These are phyloP conservation scores for Aquilaria malaccensis DNA, from an alignment of 345 rosid genomes.

Conservation along the genomic window DNA sequence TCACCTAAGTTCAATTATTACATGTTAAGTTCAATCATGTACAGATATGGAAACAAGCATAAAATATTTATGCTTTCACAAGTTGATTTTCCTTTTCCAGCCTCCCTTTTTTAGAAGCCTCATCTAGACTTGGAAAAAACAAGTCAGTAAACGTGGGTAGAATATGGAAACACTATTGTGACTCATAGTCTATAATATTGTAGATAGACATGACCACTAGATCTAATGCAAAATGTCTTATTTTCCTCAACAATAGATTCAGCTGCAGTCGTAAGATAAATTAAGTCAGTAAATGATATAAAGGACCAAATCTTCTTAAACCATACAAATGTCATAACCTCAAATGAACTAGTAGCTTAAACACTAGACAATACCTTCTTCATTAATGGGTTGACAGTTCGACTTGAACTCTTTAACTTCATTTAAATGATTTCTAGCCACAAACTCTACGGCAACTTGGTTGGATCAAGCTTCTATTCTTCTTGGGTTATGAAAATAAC, in stretches of 20 bases:
- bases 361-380: constrained; percentile 26
- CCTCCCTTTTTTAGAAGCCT: no score
- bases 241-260: constrained; percentile 23
- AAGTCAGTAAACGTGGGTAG: no score
- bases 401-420: constrained; percentile 11
- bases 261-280: constrained; percentile 19
- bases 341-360: neutral
- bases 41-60: no score
- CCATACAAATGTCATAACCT: constrained; percentile 1
- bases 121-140: no score
- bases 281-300: constrained; percentile 2
- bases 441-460: constrained; percentile 22
- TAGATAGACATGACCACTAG: neutral
- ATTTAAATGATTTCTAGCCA: constrained; percentile 10
- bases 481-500: constrained; percentile 23
- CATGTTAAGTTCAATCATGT: no score
- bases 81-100: no score
- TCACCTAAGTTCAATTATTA: constrained; percentile 23
- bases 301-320: neutral
- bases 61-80: no score
- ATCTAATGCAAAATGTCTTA: constrained; percentile 17
- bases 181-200: no score
- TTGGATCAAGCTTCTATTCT: constrained; percentile 25
- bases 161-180: no score
- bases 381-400: constrained; percentile 28